Evolutionary conservation across 495 filamentous ascomycete species (phyloP).

Genomic region (Podospora anserina): DNA sequence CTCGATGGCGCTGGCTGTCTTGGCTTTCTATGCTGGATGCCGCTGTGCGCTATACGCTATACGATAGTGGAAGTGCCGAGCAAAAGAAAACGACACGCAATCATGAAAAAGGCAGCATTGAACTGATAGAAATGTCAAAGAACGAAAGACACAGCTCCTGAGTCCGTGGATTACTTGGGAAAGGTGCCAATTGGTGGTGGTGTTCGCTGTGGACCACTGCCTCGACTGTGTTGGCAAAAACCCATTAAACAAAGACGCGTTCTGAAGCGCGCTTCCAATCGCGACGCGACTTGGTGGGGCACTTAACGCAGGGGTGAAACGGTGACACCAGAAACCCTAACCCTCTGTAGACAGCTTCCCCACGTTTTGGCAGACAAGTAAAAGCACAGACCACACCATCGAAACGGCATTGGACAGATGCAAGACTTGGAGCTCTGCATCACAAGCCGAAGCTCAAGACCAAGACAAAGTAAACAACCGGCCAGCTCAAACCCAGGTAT

Average conservation of each 20-base stretch:
- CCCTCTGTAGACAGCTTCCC: background rate
- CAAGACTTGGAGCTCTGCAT: background rate
- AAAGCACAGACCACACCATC: background rate
- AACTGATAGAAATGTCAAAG: background rate
- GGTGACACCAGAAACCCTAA: background rate
- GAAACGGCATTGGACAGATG: background rate
- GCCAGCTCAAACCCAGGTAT: background rate
- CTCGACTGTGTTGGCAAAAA: slow-evolving; percentile 13
- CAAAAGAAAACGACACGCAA: background rate
- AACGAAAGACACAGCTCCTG: background rate
- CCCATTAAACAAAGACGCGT: slow-evolving; percentile 28
- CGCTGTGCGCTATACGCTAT: background rate
- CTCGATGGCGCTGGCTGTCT: background rate
- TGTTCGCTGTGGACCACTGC: background rate
- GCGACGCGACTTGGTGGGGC: slow-evolving; percentile 26
- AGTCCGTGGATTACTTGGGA: background rate
- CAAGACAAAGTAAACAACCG: background rate
- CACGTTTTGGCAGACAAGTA: background rate
- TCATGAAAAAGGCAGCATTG: background rate
- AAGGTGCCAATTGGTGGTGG: background rate
- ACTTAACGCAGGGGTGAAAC: background rate
- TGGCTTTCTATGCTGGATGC: background rate
- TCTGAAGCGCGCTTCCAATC: slow-evolving; percentile 18
- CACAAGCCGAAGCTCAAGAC: background rate
- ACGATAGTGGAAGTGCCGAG: background rate